A percentile compares a stretch with the other conserved stretches of the same genome.
These are phyloP conservation scores for Lichtheimia ramosa DNA, from an alignment of 371 early-diverging fungal genomes.

Conservation along the genomic window DNA sequence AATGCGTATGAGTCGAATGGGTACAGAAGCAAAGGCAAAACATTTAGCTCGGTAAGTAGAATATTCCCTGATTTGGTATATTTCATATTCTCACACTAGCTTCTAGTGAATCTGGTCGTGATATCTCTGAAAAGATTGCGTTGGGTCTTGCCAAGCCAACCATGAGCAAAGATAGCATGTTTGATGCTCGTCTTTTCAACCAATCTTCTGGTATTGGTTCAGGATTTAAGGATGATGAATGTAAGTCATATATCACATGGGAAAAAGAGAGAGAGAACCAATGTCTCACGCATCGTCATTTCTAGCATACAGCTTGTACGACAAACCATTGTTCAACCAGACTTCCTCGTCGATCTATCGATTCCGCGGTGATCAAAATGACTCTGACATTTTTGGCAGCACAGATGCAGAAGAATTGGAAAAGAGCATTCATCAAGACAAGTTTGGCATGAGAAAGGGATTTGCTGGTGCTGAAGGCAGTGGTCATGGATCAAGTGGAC, in stretches of 20 bases:
- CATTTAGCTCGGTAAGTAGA: slow-evolving; percentile 64
- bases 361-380: slow-evolving; percentile 67
- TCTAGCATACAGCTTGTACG: slow-evolving; percentile 78
- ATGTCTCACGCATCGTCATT: not conserved
- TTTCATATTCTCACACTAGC: not conserved
- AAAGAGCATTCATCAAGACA: slow-evolving; percentile 66
- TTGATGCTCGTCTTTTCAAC: slow-evolving; percentile 93
- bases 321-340: slow-evolving; percentile 87
- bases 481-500: slow-evolving; percentile 62
- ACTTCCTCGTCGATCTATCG: slow-evolving; percentile 78
- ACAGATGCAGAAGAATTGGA: slow-evolving; percentile 73
- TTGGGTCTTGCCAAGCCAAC: slow-evolving; percentile 94
- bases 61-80: not conserved
- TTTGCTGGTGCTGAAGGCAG: slow-evolving; percentile 71
- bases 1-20: slow-evolving; percentile 88
- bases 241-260: slow-evolving; percentile 37
- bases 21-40: slow-evolving; percentile 83
- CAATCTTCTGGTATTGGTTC: slow-evolving; percentile 83
- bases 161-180: slow-evolving; percentile 85
- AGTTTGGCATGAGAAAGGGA: slow-evolving; percentile 65
- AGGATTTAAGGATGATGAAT: slow-evolving; percentile 87
- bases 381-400: slow-evolving; percentile 69
- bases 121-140: slow-evolving; percentile 97
- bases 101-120: slow-evolving; percentile 73
- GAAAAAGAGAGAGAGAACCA: not conserved